Conservation (phyloP, 345 rosid species). For the Clausena lansium region DNA sequence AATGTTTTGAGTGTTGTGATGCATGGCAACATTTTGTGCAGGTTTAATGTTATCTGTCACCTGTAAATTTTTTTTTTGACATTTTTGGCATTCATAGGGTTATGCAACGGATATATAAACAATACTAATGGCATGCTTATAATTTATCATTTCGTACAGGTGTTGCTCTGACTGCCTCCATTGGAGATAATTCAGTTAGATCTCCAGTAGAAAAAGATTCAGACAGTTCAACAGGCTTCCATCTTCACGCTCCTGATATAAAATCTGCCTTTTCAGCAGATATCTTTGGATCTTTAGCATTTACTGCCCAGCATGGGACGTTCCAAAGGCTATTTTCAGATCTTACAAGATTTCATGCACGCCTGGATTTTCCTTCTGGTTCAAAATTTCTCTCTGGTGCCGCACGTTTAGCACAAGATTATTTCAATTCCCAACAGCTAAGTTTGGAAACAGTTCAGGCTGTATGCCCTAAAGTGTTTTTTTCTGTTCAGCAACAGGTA, state of each 20-base stretch:
- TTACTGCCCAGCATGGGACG: conserved; percentile 85
- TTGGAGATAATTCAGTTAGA: conserved; percentile 61
- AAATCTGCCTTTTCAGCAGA: conserved; percentile 67
- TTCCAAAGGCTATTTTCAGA: conserved; percentile 74
- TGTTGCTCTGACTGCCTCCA: conserved; percentile 52
- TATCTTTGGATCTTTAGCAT: conserved; percentile 64
- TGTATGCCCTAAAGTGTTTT: conserved; percentile 55
- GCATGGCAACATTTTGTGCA: neutral
- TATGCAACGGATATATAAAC: neutral
- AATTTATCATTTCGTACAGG: conserved; percentile 39
- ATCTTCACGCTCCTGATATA: conserved; percentile 41
- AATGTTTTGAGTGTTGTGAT: neutral
- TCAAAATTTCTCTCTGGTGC: conserved; percentile 63
- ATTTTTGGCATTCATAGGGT: neutral
- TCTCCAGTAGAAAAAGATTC: conserved; percentile 31
- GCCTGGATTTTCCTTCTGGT: conserved; percentile 79
- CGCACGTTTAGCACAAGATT: conserved; percentile 53
- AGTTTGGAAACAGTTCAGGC: conserved; percentile 49
- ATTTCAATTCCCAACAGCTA: conserved; percentile 62
- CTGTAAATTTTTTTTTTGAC: neutral
- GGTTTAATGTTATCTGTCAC: neutral
- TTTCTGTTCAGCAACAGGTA: conserved; percentile 97
- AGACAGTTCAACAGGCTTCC: conserved; percentile 40
- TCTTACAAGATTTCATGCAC: conserved; percentile 72
- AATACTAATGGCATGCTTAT: neutral